Percentiles rank a stretch among this genome's conserved stretches.
These are phyloP conservation scores for Hysterangium stoloniferum DNA, from an alignment of 768 basidiomycete species.

Conservation along the genomic window DNA sequence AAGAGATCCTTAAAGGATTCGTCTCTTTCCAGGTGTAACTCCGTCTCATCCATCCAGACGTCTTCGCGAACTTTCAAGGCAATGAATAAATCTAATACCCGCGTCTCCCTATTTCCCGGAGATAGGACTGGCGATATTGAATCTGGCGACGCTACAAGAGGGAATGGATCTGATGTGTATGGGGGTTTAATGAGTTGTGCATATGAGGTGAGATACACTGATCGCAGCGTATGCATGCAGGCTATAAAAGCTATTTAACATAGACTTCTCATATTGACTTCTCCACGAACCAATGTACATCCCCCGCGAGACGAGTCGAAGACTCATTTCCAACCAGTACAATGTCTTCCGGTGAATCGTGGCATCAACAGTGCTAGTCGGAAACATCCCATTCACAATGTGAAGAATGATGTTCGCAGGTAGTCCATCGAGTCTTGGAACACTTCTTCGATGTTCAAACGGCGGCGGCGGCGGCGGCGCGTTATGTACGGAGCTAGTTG, in stretches of 20 bases:
- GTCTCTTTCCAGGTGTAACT: constrained; percentile 67
- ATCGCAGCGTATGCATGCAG: constrained; percentile 76
- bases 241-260: constrained; percentile 29
- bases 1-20: constrained; percentile 77
- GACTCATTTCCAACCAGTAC: constrained; percentile 57
- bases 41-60: constrained; percentile 64
- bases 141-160: neutral
- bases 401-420: constrained; percentile 62
- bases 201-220: constrained; percentile 65
- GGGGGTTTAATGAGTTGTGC: constrained; percentile 51
- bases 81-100: constrained; percentile 74
- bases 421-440: constrained; percentile 27
- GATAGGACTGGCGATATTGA: constrained; percentile 9
- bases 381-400: constrained; percentile 60
- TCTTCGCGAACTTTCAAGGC: constrained; percentile 75
- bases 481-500: neutral
- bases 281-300: constrained; percentile 54
- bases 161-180: constrained; percentile 73
- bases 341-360: constrained; percentile 46
- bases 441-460: neutral
- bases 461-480: constrained; percentile 5
- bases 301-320: constrained; percentile 58
- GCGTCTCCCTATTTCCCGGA: constrained; percentile 60
- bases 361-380: constrained; percentile 24
- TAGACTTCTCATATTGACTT: neutral